Evolutionary conservation across 148 eudicot genomes (phyloP).

Genomic region (Polygonum maritimum): DNA sequence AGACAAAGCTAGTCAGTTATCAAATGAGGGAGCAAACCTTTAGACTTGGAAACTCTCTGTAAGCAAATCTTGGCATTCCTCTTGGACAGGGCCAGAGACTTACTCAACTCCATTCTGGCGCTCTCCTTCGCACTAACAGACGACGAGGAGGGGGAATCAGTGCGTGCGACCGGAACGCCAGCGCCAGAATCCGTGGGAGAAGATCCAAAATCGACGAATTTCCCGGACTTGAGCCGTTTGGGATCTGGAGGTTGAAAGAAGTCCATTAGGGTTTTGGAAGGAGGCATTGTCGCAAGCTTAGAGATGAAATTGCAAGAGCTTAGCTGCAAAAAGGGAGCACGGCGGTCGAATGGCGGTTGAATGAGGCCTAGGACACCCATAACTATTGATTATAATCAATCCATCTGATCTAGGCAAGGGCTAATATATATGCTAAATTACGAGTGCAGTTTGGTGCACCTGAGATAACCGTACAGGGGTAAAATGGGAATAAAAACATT

Average conservation of each 20-base stretch:
- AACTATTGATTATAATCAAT: too few species aligned
- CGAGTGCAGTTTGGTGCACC: too few species aligned
- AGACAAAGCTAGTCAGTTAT: not conserved
- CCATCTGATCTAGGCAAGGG: too few species aligned
- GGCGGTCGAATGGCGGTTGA: slow-evolving; percentile 1
- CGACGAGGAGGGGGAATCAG: not conserved
- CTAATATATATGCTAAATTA: too few species aligned
- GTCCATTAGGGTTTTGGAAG: slow-evolving; percentile 65
- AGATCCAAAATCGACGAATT: slow-evolving; percentile 2
- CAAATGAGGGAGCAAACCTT: slow-evolving; percentile 27
- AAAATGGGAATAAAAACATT: too few species aligned
- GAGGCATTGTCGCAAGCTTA: slow-evolving; percentile 20
- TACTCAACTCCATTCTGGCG: slow-evolving; percentile 45
- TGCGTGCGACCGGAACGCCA: not conserved
- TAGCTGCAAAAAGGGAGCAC: not conserved
- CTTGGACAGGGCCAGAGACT: slow-evolving; percentile 44
- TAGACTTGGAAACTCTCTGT: slow-evolving; percentile 31
- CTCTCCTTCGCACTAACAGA: slow-evolving; percentile 42
- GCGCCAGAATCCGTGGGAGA: not conserved
- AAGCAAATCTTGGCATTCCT: slow-evolving; percentile 48
- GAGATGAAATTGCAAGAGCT: slow-evolving; percentile 8
- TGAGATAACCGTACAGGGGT: too few species aligned
- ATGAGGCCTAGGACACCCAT: not conserved
- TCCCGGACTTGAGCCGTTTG: slow-evolving; percentile 47
- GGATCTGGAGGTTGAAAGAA: slow-evolving; percentile 44